These are phyloP conservation scores for Hevea brasiliensis DNA, from an alignment of 345 rosid genomes.

Conservation along the genomic window DNA sequence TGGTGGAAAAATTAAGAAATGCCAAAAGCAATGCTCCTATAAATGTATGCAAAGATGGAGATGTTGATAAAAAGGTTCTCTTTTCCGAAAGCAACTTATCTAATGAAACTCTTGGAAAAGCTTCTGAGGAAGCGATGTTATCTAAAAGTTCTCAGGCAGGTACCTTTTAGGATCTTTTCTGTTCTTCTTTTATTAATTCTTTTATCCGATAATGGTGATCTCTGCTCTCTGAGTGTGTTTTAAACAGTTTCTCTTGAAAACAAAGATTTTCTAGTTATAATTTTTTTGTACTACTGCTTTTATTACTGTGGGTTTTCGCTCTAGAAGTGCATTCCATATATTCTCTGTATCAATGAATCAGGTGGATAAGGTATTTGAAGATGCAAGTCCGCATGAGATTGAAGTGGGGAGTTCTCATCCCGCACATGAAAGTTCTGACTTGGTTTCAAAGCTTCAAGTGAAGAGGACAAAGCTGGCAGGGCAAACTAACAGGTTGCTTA, in stretches of 20 bases:
- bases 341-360: conserved; percentile 17
- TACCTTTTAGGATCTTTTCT: conserved; percentile 25
- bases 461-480: background rate
- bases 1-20: conserved; percentile 45
- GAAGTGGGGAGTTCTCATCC: conserved; percentile 14
- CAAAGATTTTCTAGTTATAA: background rate
- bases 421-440: background rate
- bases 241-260: background rate
- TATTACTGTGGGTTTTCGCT: background rate
- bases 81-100: conserved; percentile 27
- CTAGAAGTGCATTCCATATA: background rate
- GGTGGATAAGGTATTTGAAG: conserved; percentile 34
- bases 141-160: conserved; percentile 54
- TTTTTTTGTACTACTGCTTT: background rate
- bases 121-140: conserved; percentile 33
- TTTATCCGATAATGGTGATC: background rate
- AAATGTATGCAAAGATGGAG: conserved; percentile 27
- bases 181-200: background rate
- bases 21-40: conserved; percentile 18
- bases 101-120: conserved; percentile 21
- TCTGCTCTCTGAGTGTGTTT: background rate
- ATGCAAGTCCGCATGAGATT: background rate
- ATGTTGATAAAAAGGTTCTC: conserved; percentile 25
- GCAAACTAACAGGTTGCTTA: background rate
- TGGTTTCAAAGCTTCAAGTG: conserved; percentile 7